Conservation (phyloP, 345 rosid species). For the Aethionema arabicum region DNA sequence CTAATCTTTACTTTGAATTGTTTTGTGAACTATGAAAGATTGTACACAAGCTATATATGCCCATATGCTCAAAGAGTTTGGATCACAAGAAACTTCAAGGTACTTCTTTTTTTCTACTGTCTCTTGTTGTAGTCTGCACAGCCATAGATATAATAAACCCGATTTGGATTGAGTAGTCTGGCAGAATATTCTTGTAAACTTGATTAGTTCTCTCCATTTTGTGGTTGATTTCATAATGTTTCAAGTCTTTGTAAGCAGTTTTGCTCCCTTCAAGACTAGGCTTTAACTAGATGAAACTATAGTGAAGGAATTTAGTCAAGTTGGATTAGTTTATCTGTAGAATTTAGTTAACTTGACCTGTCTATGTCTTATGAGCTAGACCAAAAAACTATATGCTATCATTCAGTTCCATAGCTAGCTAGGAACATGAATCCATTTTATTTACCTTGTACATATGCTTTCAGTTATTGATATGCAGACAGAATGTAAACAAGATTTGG, state of each 20-base stretch:
- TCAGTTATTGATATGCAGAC: neutral
- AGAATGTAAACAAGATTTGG: neutral
- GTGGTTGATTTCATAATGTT: no score
- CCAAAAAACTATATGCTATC: neutral
- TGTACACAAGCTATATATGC: conserved; percentile 61
- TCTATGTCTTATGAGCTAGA: neutral
- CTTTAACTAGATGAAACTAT: neutral
- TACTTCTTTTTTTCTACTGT: conserved; percentile 19
- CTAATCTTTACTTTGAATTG: neutral
- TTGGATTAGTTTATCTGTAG: neutral
- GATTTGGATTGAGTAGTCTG: no score
- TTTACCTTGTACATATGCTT: neutral
- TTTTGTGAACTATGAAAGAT: conserved; percentile 37
- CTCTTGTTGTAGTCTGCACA: neutral
- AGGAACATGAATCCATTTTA: no score
- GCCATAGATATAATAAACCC: no score
- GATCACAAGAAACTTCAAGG: conserved; percentile 93
- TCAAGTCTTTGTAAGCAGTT: neutral
- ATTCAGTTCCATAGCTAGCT: neutral
- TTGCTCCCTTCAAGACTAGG: neutral
- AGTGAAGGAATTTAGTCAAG: neutral
- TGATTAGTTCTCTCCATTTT: no score
- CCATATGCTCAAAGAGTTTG: conserved; percentile 91
- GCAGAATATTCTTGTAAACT: no score
- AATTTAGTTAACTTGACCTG: neutral